Evolutionary conservation across 306 rosid species (phyloP).

Genomic region (Inga leiocalycina): DNA sequence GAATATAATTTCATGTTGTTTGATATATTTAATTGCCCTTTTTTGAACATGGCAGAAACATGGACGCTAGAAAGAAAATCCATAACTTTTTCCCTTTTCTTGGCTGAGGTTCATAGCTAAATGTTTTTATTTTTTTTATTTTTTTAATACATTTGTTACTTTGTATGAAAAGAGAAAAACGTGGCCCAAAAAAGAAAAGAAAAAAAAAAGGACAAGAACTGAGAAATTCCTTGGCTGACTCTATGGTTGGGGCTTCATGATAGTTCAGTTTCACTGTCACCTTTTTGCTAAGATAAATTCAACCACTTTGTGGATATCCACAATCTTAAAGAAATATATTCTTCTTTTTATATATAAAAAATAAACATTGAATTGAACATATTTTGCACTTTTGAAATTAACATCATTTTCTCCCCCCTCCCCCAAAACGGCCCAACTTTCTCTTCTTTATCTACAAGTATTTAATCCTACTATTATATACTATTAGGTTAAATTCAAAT

Average conservation of each 20-base stretch:
- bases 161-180: neutral
- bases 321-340: neutral
- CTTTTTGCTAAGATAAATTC: neutral
- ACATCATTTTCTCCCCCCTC: neutral
- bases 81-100: neutral
- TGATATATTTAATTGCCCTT: too few species aligned
- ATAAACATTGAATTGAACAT: neutral
- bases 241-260: neutral
- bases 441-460: neutral
- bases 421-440: too few species aligned
- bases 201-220: neutral
- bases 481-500: too few species aligned
- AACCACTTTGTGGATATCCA: too few species aligned
- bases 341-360: too few species aligned
- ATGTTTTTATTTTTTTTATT: accelerated
- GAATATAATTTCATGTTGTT: too few species aligned
- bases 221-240: neutral
- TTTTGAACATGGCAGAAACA: too few species aligned
- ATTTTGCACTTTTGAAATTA: neutral
- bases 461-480: too few species aligned
- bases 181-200: neutral
- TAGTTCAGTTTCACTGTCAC: neutral
- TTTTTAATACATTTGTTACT: neutral
- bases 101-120: neutral
- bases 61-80: too few species aligned